phyloP scores from a whole-genome alignment of 768 basidiomycete genomes.

The Boletellus sp. region DNA sequence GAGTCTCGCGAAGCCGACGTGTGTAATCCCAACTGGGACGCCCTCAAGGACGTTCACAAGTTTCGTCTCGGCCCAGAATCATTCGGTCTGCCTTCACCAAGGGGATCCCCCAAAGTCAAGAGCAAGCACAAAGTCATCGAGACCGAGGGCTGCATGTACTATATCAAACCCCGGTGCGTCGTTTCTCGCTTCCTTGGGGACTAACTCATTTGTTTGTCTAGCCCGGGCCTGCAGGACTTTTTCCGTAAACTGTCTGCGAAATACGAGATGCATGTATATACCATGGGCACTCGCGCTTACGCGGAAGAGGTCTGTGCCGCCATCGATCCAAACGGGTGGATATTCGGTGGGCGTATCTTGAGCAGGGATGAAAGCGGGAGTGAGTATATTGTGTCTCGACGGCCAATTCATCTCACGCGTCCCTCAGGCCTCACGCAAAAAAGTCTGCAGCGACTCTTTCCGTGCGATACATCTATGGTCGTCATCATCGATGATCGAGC shows the following conservation, averaged over 20 bases:
- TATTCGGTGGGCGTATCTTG: conserved; percentile 85
- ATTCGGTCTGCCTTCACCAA: conserved; percentile 46
- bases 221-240: conserved; percentile 84
- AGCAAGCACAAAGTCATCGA: conserved; percentile 65
- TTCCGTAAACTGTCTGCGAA: conserved; percentile 64
- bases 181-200: background rate
- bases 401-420: conserved; percentile 11
- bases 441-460: conserved; percentile 87
- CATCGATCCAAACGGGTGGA: conserved; percentile 82
- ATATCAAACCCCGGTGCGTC: conserved; percentile 91
- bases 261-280: conserved; percentile 99
- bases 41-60: conserved; percentile 83
- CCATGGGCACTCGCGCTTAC: conserved; percentile 97
- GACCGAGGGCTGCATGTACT: conserved; percentile 89
- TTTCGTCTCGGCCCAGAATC: conserved; percentile 85
- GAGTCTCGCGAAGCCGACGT: conserved; percentile 47
- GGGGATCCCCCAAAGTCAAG: conserved; percentile 40
- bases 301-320: conserved; percentile 93
- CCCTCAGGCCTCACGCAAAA: conserved; percentile 81
- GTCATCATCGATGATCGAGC: conserved; percentile 98
- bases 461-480: conserved; percentile 97
- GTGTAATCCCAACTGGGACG: conserved; percentile 91
- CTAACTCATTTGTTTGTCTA: conserved; percentile 20
- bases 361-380: conserved; percentile 97
- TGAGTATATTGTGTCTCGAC: conserved; percentile 39